Evolutionary conservation across 495 filamentous ascomycete genomes (phyloP), one percentile per base, ranked within the genome.

Genomic region (Xylaria sp.): DNA sequence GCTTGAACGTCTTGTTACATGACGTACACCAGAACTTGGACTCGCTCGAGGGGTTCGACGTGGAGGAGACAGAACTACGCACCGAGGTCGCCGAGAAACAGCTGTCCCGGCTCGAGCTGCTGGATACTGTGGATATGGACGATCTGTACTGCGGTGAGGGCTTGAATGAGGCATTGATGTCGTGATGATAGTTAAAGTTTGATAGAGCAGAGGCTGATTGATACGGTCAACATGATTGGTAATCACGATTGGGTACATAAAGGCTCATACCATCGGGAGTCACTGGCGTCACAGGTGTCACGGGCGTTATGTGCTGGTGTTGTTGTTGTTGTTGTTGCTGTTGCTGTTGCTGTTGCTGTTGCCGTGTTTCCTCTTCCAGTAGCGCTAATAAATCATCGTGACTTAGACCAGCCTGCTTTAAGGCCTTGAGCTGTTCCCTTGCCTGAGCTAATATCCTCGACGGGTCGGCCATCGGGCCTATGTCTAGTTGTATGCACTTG

Each of bases 1-100:
- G 78, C 73, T 85, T 84, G 61, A 86, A 85, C 21, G 78, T 84
- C 67, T 83, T 83, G 57, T 85, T 81, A 73, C 84, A 86, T 61
- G 82, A 85, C 44, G 83, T 86, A 75, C 84, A 86, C 84, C 83
- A 85, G 75, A 84, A 86, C 46, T 81, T 81, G 43, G 75, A 73
- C 8, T 79, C 77, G 24, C 66, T 71, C 40, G 72, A 33, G 14
- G 71, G 68, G 35, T 66, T 66, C 29, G 77, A 65, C 15, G 73
- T 76, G 72, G 76, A 75, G 44, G 81, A 85, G 65, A 83, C 76
- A 26, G 84, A 84, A 24, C 81, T 75, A 40, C 80, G 74, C 17
- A 75, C 71, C 35, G 80, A 81, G n/a, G 67, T 71, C 17, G 80
- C 76, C 26, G 79, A 79, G 37, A 79, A 79, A 24, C 76, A 77